phyloP scores from a whole-genome alignment of 768 basidiomycete genomes.

The Lactarius vividus region DNA sequence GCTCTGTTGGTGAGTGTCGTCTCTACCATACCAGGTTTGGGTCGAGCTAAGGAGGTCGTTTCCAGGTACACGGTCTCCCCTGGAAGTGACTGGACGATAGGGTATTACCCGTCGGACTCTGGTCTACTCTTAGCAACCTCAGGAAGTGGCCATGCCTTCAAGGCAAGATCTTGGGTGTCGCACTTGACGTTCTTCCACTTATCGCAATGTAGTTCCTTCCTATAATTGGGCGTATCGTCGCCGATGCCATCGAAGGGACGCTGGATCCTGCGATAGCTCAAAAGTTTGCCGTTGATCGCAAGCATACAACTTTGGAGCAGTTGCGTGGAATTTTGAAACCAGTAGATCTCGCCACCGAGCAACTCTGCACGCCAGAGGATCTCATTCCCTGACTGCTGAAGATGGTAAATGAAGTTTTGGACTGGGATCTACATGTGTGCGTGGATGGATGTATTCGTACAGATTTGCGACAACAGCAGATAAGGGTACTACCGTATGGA shows the following conservation, averaged over 20 bases:
- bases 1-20: conserved; percentile 73
- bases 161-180: conserved; percentile 42
- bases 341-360: conserved; percentile 8
- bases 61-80: conserved; percentile 86
- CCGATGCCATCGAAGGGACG: conserved; percentile 64
- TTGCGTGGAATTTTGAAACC: conserved; percentile 32
- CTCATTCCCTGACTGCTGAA: conserved; percentile 26
- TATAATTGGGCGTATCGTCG: conserved; percentile 73
- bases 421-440: conserved; percentile 1
- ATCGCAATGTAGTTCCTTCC: conserved; percentile 69
- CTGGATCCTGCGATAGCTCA: conserved; percentile 48
- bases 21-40: background rate
- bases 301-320: conserved; percentile 33
- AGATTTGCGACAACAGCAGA: conserved; percentile 1
- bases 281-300: conserved; percentile 66
- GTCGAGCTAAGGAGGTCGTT: background rate
- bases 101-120: conserved; percentile 56
- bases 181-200: background rate
- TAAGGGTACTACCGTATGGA: conserved; percentile 2
- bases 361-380: conserved; percentile 22
- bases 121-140: conserved; percentile 79
- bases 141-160: conserved; percentile 87
- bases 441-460: conserved; percentile 14
- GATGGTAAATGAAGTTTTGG: conserved; percentile 13
- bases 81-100: conserved; percentile 88